Evolutionary conservation across 2,329 filamentous ascomycete species (phyloP).

Genomic region (Phyllachora maydis): DNA sequence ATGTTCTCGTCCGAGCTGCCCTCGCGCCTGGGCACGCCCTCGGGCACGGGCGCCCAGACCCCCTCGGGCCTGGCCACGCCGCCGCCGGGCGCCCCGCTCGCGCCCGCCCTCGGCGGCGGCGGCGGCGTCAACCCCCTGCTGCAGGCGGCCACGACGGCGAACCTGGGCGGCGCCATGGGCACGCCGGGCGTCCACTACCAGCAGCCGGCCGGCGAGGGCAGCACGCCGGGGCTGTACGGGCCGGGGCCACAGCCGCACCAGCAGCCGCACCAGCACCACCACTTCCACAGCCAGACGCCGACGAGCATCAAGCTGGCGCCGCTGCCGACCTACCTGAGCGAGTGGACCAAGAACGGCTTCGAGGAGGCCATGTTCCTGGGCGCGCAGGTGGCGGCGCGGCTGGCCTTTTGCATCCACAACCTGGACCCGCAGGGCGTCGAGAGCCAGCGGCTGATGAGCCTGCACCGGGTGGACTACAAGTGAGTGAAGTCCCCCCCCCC

Average conservation of each 20-base stretch:
- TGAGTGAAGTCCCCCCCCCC: constrained; percentile 13
- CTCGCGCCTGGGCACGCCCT: constrained; percentile 78
- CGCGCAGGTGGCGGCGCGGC: constrained; percentile 58
- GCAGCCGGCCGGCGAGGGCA: constrained; percentile 21
- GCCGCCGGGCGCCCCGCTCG: no score
- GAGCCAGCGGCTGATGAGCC: constrained; percentile 31
- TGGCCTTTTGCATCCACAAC: constrained; percentile 38
- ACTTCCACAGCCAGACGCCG: constrained; percentile 51
- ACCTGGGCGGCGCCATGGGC: constrained; percentile 22
- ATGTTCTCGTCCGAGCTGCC: constrained; percentile 96
- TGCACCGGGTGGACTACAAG: constrained; percentile 40
- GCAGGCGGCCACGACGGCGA: constrained; percentile 68
- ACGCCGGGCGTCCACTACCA: constrained; percentile 17
- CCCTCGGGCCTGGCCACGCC: constrained; percentile 45
- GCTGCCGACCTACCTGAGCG: constrained; percentile 68
- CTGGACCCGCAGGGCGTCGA: constrained; percentile 29
- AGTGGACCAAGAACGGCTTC: constrained; percentile 65
- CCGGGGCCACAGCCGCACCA: no score
- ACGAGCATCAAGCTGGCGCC: constrained; percentile 63
- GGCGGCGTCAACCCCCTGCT: constrained; percentile 66
- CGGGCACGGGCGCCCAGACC: constrained; percentile 79
- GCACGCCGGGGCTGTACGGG: no score
- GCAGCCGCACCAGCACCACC: constrained; percentile 21
- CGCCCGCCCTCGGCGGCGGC: constrained; percentile 28
- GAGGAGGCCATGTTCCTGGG: constrained; percentile 80